Base-by-base conservation (phyloP, 164 flowering plant genomes). In the Stephania yunnanensis region DNA sequence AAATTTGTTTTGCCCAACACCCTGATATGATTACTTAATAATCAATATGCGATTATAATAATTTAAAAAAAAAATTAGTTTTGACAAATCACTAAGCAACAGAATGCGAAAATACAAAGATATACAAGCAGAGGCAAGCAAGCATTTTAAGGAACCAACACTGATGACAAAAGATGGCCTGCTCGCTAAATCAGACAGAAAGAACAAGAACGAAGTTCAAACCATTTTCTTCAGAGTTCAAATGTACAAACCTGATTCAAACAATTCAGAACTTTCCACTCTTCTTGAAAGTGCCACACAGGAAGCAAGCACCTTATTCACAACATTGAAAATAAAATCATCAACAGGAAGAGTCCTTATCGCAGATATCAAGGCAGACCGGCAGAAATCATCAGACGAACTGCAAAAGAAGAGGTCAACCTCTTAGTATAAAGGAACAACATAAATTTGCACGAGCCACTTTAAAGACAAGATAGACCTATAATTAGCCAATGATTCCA, bases 401-500 rank as follows among this genome's bases (percentile, higher is more conserved):
- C 99, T 95, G 88, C 80, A 82, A 82, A 70, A 25, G 25, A 61
- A 70, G 20, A n/a, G 50, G 71, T 69, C 13, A 82, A 68, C 76
- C 69, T 25, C 63, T 61, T 13, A 53, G 30, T 44, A 67, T 19
- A 36, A 46, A 45, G 50, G 25, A 46, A 25, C 20, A 65, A 48
- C 10, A 42, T 74, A 70, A 13, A 46, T 25, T 19, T n/a, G 3
- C 48, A 22, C n/a, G 30, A 50, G 22, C 6, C 6, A 29, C 48
- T 17, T 50, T 19, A 22, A 50, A 70, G 42, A 36, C 22, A 50
- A 74, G 19, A 9, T 73, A 83, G 74, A 94, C 98, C 98, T 89
- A 86, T 83, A 77, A 63, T 82, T 84, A 77, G 85, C 78, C 79
- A 93, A 85, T 12, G 93, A 84, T n/a, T 85, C 89, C 81, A 95